Base-by-base conservation (phyloP, 2,329 filamentous ascomycete genomes). In the Fusarium sp. region DNA sequence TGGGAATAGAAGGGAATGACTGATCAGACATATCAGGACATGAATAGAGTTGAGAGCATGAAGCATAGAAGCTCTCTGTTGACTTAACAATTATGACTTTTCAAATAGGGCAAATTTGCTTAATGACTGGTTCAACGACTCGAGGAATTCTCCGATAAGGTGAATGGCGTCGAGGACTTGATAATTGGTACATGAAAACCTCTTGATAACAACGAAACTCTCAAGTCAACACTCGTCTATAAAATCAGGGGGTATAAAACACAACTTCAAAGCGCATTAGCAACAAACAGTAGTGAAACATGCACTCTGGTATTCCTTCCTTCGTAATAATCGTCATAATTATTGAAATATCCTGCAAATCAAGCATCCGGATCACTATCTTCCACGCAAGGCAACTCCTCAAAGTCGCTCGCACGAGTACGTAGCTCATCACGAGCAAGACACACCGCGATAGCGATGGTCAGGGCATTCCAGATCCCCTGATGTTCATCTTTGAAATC, bases 401-500 rank as follows among this genome's bases (percentile, higher is more conserved):
- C 79, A 76, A 85, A 85, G 67, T 84, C 81, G 5, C 75, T 76
- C 26, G 73, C 55, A 48, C 82, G 77, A 12, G 73, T 63, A 51
- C 80, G 82, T 61, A 85, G 75, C 60, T 84, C 81, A 54, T 85
- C 83, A 20, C 84, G 79, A 8, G 84, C 84, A 60, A 83, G 71
- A 60, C 84, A 85, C 5, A 81, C 79, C 17, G 80, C 80, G 28
- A 84, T 79, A 14, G 83, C 84, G 15, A 84, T 61, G 8, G 84
- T 85, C 42, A 86, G 72, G 5, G 83, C 84, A 70, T 86, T 85
- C 84, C 84, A 86, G 28, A 86, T 80, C 59, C 83, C 82, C 73
- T 85, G 84, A 24, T 80, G 77, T 17, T 77, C 77, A 48, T 84
- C 80, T 58, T 79, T 77, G 50, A 86, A 84, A 51, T 84, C 78